Percentiles rank a stretch among this genome's conserved stretches.
Conservation (phyloP, 345 rosid species). For the Corchorus capsularis region DNA sequence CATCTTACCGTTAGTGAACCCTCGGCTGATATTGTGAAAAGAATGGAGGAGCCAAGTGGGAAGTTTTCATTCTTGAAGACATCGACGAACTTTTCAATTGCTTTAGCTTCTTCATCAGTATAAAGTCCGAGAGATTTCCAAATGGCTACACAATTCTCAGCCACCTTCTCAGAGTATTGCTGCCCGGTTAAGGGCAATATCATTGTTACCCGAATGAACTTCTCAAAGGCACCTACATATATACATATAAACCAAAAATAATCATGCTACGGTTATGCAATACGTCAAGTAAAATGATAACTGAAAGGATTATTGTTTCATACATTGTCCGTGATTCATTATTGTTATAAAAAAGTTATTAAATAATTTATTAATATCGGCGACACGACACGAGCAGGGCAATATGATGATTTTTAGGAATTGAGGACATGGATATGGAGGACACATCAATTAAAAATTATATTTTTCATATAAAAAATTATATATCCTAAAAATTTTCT, state of each 20-base stretch:
- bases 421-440: too few species aligned
- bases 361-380: too few species aligned
- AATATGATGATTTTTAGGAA: too few species aligned
- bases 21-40: constrained; percentile 51
- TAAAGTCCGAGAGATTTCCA: constrained; percentile 78
- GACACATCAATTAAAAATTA: too few species aligned
- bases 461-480: too few species aligned
- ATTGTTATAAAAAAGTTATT: too few species aligned
- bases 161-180: constrained; percentile 72
- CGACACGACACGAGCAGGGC: too few species aligned
- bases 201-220: constrained; percentile 61
- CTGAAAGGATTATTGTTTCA: too few species aligned
- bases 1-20: constrained; percentile 62
- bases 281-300: not conserved
- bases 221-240: constrained; percentile 60
- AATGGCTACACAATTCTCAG: constrained; percentile 66
- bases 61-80: constrained; percentile 63
- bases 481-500: too few species aligned
- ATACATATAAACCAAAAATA: not conserved
- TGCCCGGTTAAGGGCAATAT: constrained; percentile 64
- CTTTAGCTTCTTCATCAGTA: constrained; percentile 73
- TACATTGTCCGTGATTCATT: too few species aligned
- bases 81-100: constrained; percentile 57
- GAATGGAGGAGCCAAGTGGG: constrained; percentile 73
- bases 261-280: not conserved